Evolutionary conservation across 768 basidiomycete species (phyloP), one percentile per base, ranked within the genome.

Genomic region (Agaricus subrufescens): DNA sequence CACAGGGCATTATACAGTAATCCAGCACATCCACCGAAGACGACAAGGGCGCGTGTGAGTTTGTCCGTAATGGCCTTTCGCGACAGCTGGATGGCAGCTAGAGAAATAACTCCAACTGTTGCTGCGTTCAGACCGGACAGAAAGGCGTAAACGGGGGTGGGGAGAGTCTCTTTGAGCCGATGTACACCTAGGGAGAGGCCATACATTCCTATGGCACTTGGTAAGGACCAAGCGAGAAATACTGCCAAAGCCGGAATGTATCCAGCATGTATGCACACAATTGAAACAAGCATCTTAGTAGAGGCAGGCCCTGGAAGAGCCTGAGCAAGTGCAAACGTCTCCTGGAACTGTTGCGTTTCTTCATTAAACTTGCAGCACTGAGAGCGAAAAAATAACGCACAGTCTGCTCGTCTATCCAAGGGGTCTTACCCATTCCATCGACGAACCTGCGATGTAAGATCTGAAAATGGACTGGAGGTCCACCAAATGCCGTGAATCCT

Each of bases 71-170:
- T 74, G 34, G 77, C 72, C 34, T 73, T 74, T 10, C 70, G 63
- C 1, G 74, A 63, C 14, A 82, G 75, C 57, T 80, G 76, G 27
- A 75, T 69, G 2, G 77, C 81, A 4, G 82, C 78, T 15, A 82
- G 69, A 1, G 78, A 77, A 51, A 83, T 78, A 8, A 83, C 64
- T 0, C 81, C 82, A 3, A 83, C 81, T 0, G 78, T 78, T 3
- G 80, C 73, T 1, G 80, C 77, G 59, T 84, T 83, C 19, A 84
- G 62, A 2, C 82, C 82, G 0, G 78, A 76, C 8, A 84, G 69
- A 10, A 82, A 65, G 15, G 76, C 77, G 53, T 78, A 77, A n/a
- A 75, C 80, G 23, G 75, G 69, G 3, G 63, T 62, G 3, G 81
- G 81, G 1, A 83, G 73, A 2, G 60, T 65, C 26, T 71, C 67